Evolutionary conservation across 768 basidiomycete genomes (phyloP).

Genomic region (Agrocybe chaxingu): DNA sequence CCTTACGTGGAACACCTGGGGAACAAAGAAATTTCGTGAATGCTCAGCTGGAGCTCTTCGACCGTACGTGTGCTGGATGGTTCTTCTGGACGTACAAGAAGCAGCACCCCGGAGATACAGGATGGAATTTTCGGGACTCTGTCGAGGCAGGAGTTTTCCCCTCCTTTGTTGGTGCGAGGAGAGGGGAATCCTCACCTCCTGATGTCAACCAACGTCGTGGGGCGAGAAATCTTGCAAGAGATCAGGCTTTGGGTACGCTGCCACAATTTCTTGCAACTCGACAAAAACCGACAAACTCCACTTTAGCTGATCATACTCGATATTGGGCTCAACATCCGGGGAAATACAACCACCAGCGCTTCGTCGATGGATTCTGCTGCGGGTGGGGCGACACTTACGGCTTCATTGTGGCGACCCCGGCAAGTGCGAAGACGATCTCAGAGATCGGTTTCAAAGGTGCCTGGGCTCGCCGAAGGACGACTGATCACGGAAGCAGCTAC

Average conservation of each 20-base stretch:
- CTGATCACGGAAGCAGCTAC: constrained; percentile 42
- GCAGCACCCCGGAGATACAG: constrained; percentile 57
- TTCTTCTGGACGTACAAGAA: constrained; percentile 89
- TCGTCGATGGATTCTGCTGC: constrained; percentile 57
- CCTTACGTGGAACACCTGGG: constrained; percentile 35
- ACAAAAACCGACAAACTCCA: background rate
- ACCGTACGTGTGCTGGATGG: constrained; percentile 64
- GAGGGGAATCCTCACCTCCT: background rate
- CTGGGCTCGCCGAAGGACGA: constrained; percentile 48
- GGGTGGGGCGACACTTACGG: constrained; percentile 73
- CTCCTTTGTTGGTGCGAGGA: constrained; percentile 23
- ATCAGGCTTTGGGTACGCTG: constrained; percentile 29
- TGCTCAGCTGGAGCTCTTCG: constrained; percentile 67
- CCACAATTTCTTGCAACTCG: constrained; percentile 6
- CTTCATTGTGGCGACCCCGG: constrained; percentile 40
- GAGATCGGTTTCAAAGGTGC: constrained; percentile 65
- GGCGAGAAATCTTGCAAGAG: constrained; percentile 25
- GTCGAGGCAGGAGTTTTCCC: constrained; percentile 63
- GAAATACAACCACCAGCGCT: constrained; percentile 64
- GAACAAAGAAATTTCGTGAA: constrained; percentile 47
- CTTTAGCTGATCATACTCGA: constrained; percentile 31
- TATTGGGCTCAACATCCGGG: constrained; percentile 51
- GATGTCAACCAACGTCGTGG: constrained; percentile 1
- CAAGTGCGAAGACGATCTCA: constrained; percentile 28
- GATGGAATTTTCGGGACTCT: constrained; percentile 74